Evolutionary conservation across 805 yeast genomes (phyloP), one percentile per base, ranked within the genome.

Genomic region (Ogataea methylovora): DNA sequence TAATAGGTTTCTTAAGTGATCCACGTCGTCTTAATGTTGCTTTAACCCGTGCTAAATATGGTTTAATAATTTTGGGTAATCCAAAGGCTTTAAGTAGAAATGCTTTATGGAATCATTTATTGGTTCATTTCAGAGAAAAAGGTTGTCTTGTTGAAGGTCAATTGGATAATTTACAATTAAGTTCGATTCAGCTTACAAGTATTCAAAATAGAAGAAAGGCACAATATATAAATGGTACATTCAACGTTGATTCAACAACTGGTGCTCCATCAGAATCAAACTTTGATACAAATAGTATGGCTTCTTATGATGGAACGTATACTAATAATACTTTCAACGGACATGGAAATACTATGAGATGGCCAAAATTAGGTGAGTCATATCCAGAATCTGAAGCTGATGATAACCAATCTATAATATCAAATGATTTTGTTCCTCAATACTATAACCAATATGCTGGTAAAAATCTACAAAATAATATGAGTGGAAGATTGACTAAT

Each of bases 81-180:
- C 94, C 95, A 8, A 65, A 79, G 41, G 74, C 92, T 1, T 65
- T 88, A 43, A 69, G 84, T 29, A 69, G 71, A 38, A 82, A 84
- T 54, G 56, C 67, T 10, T 60, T 88, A 41, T 88, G 97, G 97
- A 78, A 78, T 45, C 80, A 76, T 40, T 61, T 88, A 38, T 63
- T 88, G 44, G 58, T 74, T 30, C 94, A 85, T 52, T 87, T 74
- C 61, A 69, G 94, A 58, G 90, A 84, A 46, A 73, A 71, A 36
- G 94, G 94, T 1, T 83, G 94, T 57, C 63, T 88, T 22, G 97
- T 88, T 19, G 96, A 88, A 55, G 97, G 97, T 9, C 76, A 85
- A 2, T 65, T 88, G 44, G 90, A 82, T 39, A 83, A 77, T 45
- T 66, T 88, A 42, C 92, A 81, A 52, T 60, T 82, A 33, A 78